Percentiles rank a stretch among this genome's conserved stretches.
phyloP scores from a whole-genome alignment of 1,139 yeast species.

The Kazachstania sp. region DNA sequence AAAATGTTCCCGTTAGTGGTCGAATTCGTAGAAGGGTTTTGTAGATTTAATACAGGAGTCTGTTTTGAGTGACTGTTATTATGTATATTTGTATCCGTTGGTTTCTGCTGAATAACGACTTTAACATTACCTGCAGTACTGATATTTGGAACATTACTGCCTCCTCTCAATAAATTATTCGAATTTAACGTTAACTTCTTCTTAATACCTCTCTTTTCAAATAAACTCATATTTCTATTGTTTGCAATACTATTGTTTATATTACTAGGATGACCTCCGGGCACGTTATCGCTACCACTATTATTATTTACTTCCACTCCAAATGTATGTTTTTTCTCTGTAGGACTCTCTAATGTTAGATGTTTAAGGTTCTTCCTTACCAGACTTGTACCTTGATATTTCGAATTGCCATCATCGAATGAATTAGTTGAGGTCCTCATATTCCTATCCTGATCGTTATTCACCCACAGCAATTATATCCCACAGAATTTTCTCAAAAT shows the following conservation, averaged over 20 bases:
- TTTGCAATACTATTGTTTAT: background rate
- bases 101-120: slow-evolving; percentile 4
- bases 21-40: background rate
- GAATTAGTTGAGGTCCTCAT: background rate
- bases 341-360: slow-evolving; percentile 39
- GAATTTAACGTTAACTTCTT: slow-evolving; percentile 7
- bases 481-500: too few species aligned
- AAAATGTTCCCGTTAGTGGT: background rate
- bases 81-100: background rate
- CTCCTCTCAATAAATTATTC: background rate
- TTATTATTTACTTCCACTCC: background rate
- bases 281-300: background rate
- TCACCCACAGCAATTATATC: too few species aligned
- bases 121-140: background rate
- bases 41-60: background rate
- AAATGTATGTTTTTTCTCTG: background rate
- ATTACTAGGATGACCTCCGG: background rate
- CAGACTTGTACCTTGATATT: slow-evolving; percentile 48
- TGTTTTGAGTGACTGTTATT: background rate
- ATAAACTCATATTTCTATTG: background rate
- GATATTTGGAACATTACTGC: background rate
- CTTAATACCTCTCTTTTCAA: slow-evolving; percentile 8
- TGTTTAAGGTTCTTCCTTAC: slow-evolving; percentile 69
- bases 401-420: background rate
- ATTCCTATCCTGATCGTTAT: background rate